A percentile compares a stretch with the other conserved stretches of the same genome.
Evolutionary conservation across 2,329 filamentous ascomycete species (phyloP).

Genomic region (Lasiodiplodia sp.): DNA sequence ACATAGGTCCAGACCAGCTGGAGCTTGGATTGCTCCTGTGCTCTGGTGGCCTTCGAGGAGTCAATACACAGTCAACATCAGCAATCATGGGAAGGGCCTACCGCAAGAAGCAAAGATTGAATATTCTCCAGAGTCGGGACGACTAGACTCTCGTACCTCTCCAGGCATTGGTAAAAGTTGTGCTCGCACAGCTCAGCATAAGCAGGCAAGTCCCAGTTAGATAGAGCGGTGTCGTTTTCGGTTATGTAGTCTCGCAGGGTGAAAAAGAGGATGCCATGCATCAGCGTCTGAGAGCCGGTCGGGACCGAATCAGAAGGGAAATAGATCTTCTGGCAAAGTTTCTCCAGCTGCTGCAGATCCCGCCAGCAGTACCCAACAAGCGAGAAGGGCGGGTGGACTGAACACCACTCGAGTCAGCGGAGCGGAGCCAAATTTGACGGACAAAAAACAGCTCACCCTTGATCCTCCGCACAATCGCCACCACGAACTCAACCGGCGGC

Average conservation of each 20-base stretch:
- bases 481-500: slow-evolving; percentile 42
- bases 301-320: slow-evolving; percentile 53
- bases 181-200: slow-evolving; percentile 48
- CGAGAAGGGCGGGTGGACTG: slow-evolving; percentile 22
- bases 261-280: slow-evolving; percentile 49
- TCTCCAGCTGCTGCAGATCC: slow-evolving; percentile 3
- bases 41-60: slow-evolving; percentile 35
- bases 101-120: slow-evolving; percentile 42
- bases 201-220: slow-evolving; percentile 39
- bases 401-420: neutral
- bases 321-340: slow-evolving; percentile 50
- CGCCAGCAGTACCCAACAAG: slow-evolving; percentile 8
- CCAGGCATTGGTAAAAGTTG: slow-evolving; percentile 53
- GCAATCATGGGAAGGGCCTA: slow-evolving; percentile 18
- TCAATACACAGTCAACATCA: neutral
- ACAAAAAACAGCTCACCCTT: slow-evolving; percentile 37
- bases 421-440: neutral
- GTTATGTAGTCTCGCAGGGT: slow-evolving; percentile 46
- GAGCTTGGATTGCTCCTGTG: slow-evolving; percentile 44
- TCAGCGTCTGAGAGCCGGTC: slow-evolving; percentile 49
- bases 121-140: slow-evolving; percentile 45
- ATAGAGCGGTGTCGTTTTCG: slow-evolving; percentile 34
- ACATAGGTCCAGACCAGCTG: slow-evolving; percentile 16
- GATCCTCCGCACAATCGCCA: slow-evolving; percentile 38
- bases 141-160: slow-evolving; percentile 40